Conservation (phyloP, 1,139 yeast species). For the Candida sanyaensis region DNA sequence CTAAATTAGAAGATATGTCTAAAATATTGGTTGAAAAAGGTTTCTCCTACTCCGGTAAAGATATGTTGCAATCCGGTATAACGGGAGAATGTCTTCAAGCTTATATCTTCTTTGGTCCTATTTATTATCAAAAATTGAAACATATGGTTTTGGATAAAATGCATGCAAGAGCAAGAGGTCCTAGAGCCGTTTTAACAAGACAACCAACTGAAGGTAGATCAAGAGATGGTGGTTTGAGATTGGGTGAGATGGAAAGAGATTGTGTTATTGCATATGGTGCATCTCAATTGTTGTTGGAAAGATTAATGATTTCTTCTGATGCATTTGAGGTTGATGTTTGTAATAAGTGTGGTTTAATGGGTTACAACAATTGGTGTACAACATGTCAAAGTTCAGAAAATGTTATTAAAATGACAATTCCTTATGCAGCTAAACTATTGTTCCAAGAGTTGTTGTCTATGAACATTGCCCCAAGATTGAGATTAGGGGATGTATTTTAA, state of each 20-base stretch:
- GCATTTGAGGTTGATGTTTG: constrained; percentile 97
- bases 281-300: constrained; percentile 86
- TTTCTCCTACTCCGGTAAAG: constrained; percentile 93
- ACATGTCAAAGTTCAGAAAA: constrained; percentile 87
- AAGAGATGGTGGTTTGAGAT: constrained; percentile 97
- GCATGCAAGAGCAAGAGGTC: constrained; percentile 99
- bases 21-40: constrained; percentile 88
- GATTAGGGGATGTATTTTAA: constrained; percentile 80
- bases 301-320: constrained; percentile 96
- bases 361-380: constrained; percentile 96
- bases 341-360: constrained; percentile 96
- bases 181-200: constrained; percentile 95
- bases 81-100: constrained; percentile 98
- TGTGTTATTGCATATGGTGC: constrained; percentile 99
- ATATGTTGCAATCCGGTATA: constrained; percentile 96
- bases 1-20: constrained; percentile 95
- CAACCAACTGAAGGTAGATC: constrained; percentile 99
- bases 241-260: constrained; percentile 99
- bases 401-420: constrained; percentile 92
- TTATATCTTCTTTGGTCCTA: constrained; percentile 97
- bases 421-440: constrained; percentile 93
- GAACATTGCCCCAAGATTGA: constrained; percentile 96
- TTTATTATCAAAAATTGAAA: constrained; percentile 95
- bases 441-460: constrained; percentile 95
- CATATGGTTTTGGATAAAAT: constrained; percentile 99